Evolutionary conservation across 2,329 filamentous ascomycete species (phyloP).

Genomic region (Fusarium ramigenum): DNA sequence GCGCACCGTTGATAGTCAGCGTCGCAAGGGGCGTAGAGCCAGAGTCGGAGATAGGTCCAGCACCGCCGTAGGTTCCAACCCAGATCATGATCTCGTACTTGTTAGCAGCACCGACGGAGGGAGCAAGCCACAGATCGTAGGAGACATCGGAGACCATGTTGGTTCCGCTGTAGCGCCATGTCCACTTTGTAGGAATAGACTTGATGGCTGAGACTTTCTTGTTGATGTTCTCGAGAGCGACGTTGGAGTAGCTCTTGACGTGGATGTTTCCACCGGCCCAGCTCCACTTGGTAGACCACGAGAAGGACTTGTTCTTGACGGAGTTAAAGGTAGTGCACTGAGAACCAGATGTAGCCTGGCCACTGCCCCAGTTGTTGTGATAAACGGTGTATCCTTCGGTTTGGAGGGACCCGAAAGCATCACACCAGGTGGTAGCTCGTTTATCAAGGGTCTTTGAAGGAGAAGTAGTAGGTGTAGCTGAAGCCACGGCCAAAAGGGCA

Average conservation of each 20-base stretch:
- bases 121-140: conserved; percentile 68
- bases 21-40: conserved; percentile 45
- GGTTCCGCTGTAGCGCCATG: conserved; percentile 45
- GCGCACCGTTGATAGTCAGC: conserved; percentile 60
- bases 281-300: conserved; percentile 54
- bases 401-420: conserved; percentile 49
- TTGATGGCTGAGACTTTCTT: conserved; percentile 49
- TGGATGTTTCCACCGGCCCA: conserved; percentile 51
- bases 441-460: conserved; percentile 44
- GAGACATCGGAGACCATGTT: conserved; percentile 63
- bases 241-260: conserved; percentile 59
- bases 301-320: conserved; percentile 45
- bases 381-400: conserved; percentile 59
- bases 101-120: conserved; percentile 52
- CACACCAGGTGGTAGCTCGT: conserved; percentile 50
- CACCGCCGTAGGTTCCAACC: conserved; percentile 66
- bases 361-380: conserved; percentile 62
- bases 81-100: conserved; percentile 75
- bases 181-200: conserved; percentile 49
- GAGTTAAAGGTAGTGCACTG: conserved; percentile 55
- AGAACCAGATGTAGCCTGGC: conserved; percentile 47
- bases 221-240: conserved; percentile 49
- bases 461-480: conserved; percentile 41
- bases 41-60: conserved; percentile 59
- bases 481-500: conserved; percentile 42